phyloP scores from a whole-genome alignment of 148 eudicot species.

The Cornus suecica region DNA sequence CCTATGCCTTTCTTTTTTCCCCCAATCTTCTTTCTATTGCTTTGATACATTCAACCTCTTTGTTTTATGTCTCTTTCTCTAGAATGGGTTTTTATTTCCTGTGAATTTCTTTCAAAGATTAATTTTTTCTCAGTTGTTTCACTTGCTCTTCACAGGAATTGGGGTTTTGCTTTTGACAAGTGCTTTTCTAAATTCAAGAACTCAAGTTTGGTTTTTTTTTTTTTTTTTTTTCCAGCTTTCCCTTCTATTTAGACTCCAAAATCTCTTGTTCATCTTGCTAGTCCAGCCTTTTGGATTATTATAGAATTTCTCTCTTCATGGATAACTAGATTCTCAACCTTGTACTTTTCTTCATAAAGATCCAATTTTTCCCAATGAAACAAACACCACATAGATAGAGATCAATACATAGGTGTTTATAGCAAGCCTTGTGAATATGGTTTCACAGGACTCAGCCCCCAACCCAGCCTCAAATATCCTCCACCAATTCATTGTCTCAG shows the following conservation, averaged over 20 bases:
- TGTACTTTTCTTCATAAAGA: background rate
- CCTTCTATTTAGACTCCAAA: background rate
- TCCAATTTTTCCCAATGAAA: background rate
- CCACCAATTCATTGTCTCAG: slow-evolving; percentile 63
- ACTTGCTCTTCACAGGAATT: background rate
- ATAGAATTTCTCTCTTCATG: background rate
- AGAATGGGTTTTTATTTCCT: background rate
- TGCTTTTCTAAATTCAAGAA: background rate
- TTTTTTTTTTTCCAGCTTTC: too few species aligned
- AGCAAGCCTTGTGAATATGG: slow-evolving; percentile 39
- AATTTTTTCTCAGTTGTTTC: background rate
- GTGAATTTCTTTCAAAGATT: background rate
- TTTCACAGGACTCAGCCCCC: slow-evolving; percentile 56
- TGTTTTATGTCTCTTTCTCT: background rate
- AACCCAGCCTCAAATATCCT: slow-evolving; percentile 46
- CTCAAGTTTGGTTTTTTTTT: slow-evolving; percentile 1
- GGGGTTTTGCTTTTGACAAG: background rate
- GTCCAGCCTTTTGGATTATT: background rate
- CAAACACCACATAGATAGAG: background rate
- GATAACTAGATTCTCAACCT: background rate
- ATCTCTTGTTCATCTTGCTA: background rate
- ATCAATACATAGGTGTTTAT: background rate
- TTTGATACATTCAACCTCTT: slow-evolving; percentile 4
- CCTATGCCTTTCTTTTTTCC: too few species aligned
- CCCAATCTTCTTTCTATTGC: background rate